phyloP scores from a whole-genome alignment of 2,329 filamentous ascomycete genomes.

The Verticillium zaregamsianum region DNA sequence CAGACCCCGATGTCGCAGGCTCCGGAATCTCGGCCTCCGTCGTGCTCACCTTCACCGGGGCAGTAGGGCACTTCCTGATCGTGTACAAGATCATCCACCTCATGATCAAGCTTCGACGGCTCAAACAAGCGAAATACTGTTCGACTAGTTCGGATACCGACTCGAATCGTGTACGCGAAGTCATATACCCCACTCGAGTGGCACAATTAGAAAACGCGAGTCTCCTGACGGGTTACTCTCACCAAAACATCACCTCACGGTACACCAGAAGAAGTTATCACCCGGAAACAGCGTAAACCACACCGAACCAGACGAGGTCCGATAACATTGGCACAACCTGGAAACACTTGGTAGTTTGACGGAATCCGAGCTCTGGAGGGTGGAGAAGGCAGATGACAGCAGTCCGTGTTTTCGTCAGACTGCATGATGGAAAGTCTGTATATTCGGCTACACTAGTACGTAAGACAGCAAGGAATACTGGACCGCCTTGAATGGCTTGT shows the following conservation, averaged over 20 bases:
- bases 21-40: background rate
- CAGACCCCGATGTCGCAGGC: too few species aligned
- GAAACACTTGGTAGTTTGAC: too few species aligned
- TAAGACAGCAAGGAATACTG: too few species aligned
- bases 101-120: background rate
- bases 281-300: background rate
- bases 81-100: background rate
- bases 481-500: too few species aligned
- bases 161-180: background rate
- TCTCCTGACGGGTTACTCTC: background rate
- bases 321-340: too few species aligned
- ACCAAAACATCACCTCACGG: background rate
- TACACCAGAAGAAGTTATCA: background rate
- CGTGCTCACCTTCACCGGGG: background rate
- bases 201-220: background rate
- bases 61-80: background rate
- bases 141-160: background rate
- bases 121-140: background rate
- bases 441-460: too few species aligned
- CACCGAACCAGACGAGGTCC: too few species aligned
- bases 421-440: too few species aligned
- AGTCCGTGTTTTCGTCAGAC: too few species aligned
- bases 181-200: background rate
- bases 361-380: too few species aligned
- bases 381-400: too few species aligned